Base-by-base conservation (phyloP, 805 yeast species). In the Saturnispora saitoi region DNA sequence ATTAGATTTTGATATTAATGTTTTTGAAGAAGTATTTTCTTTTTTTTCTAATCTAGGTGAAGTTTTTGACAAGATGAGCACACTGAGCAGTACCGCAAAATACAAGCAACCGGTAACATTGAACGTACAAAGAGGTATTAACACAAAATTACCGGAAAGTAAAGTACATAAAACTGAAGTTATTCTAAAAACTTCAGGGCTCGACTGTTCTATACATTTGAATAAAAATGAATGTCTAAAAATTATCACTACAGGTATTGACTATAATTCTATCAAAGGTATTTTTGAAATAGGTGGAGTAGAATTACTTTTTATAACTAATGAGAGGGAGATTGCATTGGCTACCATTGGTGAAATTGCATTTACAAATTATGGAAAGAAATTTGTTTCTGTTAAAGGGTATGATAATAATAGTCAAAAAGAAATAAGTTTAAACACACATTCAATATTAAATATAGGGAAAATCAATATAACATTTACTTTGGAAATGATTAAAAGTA, bases 321-420 rank as follows among this genome's bases (percentile, higher is more conserved):
- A 19, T 12, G n/a, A 42, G 14, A 32, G 14, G 17, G n/a, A 45
- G 12, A 19, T 15, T 11, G 15, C 26, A 9, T 20, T 47, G 26
- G 12, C 42, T 3, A 14, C 56, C 4, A 28, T 67, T 4, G 53
- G 56, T 24, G 66, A 66, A 9, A 55, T 61, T 3, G 36, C 34
- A n/a, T 29, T 50, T 7, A 32, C 28, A 0, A 40, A 43, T 19
- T 46, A 47, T 28, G 32, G 31, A 0, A 10, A 42, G 3, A 29
- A 24, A 3, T 45, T 48, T 10, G 45, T 32, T 3, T 54, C 49
- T 15, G 56, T 61, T 7, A 55, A 49, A 38, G 52, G 59, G 4
- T 63, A 51, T 52, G 66, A 62, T 47, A 49, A 52, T 3, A 62
- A 57, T 45, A 51, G 59, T 2, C 51, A 49, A 22, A 48, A 51